Conservation (phyloP, 192 early-diverging fungal species). For the Phycomyces blakesleeanus region DNA sequence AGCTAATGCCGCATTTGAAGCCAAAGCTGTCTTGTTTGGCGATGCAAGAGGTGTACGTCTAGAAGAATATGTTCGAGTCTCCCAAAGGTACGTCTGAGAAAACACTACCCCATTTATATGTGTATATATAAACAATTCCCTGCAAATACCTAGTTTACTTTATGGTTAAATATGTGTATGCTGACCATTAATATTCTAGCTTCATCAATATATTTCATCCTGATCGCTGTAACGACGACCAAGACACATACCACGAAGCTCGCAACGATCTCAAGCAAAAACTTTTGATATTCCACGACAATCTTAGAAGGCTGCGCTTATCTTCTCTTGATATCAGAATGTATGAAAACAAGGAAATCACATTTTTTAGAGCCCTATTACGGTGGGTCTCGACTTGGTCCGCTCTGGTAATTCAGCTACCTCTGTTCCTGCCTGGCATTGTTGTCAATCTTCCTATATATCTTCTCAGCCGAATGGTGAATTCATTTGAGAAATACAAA, state of each 20-base stretch:
- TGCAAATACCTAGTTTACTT: too few species aligned
- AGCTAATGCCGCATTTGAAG: conserved; percentile 32
- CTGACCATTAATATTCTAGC: conserved; percentile 1
- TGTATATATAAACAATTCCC: too few species aligned
- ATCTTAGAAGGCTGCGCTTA: conserved; percentile 25
- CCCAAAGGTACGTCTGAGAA: conserved; percentile 43
- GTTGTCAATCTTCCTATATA: conserved; percentile 43
- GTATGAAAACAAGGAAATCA: conserved; percentile 38
- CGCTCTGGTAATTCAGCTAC: conserved; percentile 32
- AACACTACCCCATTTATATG: too few species aligned
- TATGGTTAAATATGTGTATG: too few species aligned
- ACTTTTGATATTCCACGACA: conserved; percentile 26
- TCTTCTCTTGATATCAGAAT: conserved; percentile 33
- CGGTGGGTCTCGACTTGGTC: conserved; percentile 22
- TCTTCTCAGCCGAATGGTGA: conserved; percentile 31
- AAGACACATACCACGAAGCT: not conserved
- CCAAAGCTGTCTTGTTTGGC: conserved; percentile 39
- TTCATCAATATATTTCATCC: conserved; percentile 28
- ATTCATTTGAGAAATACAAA: conserved; percentile 36
- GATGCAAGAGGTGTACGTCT: conserved; percentile 30
- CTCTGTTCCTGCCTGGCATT: conserved; percentile 44
- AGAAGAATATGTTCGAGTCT: conserved; percentile 40
- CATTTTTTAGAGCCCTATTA: conserved; percentile 22
- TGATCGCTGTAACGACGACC: not conserved
- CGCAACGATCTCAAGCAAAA: conserved; percentile 24